Conservation (phyloP, 495 filamentous ascomycete species). For the Friedmanniomyces simplex region DNA sequence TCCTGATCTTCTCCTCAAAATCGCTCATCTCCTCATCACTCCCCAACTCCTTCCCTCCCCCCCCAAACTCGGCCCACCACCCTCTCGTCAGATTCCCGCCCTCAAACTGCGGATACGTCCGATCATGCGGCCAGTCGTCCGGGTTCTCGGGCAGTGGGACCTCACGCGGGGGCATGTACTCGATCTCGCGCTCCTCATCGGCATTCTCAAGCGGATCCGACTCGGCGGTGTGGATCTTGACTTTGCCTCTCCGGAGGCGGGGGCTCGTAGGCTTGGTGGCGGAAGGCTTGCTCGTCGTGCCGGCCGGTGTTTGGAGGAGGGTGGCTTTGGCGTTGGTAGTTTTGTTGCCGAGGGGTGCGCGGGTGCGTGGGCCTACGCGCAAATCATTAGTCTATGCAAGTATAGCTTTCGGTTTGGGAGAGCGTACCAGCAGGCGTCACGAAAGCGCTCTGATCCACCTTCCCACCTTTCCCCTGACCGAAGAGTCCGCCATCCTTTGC, state of each 20-base stretch:
- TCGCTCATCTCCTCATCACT: conserved; percentile 49
- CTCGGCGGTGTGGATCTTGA: conserved; percentile 37
- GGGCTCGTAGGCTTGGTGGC: conserved; percentile 37
- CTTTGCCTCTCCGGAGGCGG: conserved; percentile 38
- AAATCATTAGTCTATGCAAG: background rate
- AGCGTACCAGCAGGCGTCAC: conserved; percentile 73
- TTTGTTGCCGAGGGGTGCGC: conserved; percentile 81
- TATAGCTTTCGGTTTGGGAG: background rate
- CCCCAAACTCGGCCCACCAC: conserved; percentile 52
- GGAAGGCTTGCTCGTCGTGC: conserved; percentile 37
- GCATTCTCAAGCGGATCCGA: conserved; percentile 34
- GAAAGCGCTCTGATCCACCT: conserved; percentile 51
- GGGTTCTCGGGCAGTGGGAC: conserved; percentile 42
- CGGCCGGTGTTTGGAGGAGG: conserved; percentile 50
- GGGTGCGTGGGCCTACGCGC: conserved; percentile 42
- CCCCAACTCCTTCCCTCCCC: conserved; percentile 52
- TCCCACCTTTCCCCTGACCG: conserved; percentile 33
- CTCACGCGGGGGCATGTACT: conserved; percentile 58
- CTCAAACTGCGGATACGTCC: conserved; percentile 37
- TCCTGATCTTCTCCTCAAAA: conserved; percentile 48
- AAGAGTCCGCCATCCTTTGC: conserved; percentile 44
- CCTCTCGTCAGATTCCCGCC: conserved; percentile 60
- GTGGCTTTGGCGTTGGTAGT: conserved; percentile 89
- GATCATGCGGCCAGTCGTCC: conserved; percentile 49
- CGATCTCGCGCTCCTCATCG: conserved; percentile 61